These are phyloP conservation scores for Pleurotus eryngii DNA, from an alignment of 768 basidiomycete species.

Conservation along the genomic window DNA sequence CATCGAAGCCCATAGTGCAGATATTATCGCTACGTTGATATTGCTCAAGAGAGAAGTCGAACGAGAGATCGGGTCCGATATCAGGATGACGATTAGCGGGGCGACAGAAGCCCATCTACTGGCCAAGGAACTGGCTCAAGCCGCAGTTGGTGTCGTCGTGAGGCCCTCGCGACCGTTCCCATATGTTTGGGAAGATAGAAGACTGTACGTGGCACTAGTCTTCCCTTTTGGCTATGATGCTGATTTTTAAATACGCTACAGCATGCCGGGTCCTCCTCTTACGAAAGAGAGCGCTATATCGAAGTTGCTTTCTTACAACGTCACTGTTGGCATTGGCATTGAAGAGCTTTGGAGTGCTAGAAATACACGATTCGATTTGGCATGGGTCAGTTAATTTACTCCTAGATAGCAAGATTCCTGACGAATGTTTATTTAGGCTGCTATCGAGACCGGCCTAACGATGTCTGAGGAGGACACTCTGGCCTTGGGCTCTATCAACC, in stretches of 20 bases:
- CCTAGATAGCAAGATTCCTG: neutral
- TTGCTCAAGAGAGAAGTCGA: slow-evolving; percentile 66
- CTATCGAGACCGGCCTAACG: slow-evolving; percentile 38
- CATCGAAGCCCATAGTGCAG: slow-evolving; percentile 71
- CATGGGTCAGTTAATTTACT: slow-evolving; percentile 58
- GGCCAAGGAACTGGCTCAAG: slow-evolving; percentile 60
- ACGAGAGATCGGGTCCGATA: slow-evolving; percentile 31
- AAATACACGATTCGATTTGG: slow-evolving; percentile 75
- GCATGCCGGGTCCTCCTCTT: slow-evolving; percentile 73
- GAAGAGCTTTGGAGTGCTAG: slow-evolving; percentile 61
- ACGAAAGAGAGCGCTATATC: slow-evolving; percentile 52
- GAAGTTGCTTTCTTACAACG: slow-evolving; percentile 61
- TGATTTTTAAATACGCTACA: slow-evolving; percentile 15
- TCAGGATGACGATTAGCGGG: slow-evolving; percentile 63
- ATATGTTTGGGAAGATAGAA: slow-evolving; percentile 59
- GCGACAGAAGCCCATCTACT: slow-evolving; percentile 67
- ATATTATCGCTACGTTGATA: slow-evolving; percentile 77
- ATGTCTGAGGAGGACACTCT: slow-evolving; percentile 40
- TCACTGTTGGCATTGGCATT: slow-evolving; percentile 68
- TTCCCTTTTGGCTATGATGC: slow-evolving; percentile 21
- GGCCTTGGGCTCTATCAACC: slow-evolving; percentile 44
- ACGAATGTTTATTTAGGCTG: slow-evolving; percentile 28
- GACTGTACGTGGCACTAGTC: slow-evolving; percentile 44
- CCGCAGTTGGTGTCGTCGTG: slow-evolving; percentile 44
- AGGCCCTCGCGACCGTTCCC: slow-evolving; percentile 70